Percentiles rank a stretch among this genome's conserved stretches.
Evolutionary conservation across 139 green algal species (phyloP).

Genomic region (Chlorella sorokiniana): DNA sequence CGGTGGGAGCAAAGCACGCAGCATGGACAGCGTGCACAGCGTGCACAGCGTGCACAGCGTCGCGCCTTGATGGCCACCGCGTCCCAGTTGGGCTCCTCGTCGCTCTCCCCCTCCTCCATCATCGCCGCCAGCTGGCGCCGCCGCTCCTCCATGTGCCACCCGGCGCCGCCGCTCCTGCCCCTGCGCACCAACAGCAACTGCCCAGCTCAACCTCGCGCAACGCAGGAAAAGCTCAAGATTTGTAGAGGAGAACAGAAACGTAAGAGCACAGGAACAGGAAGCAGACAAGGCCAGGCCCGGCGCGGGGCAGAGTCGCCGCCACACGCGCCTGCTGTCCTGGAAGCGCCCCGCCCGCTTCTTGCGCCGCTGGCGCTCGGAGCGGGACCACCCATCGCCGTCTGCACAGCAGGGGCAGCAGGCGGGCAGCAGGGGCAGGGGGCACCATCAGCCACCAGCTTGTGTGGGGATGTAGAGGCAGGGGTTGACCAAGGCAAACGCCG

Average conservation of each 20-base stretch:
- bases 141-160: conserved; percentile 4
- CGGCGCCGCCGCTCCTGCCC: not conserved
- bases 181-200: not conserved
- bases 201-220: too few relatives aligned
- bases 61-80: conserved; percentile 46
- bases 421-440: too few relatives aligned
- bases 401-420: not conserved
- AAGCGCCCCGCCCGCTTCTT: conserved; percentile 58
- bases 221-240: too few relatives aligned
- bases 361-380: conserved; percentile 42
- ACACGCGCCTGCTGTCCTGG: conserved; percentile 35
- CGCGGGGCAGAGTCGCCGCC: too few relatives aligned
- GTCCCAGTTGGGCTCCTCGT: conserved; percentile 48
- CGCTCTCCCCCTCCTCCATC: conserved; percentile 23
- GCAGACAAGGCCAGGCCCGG: too few relatives aligned
- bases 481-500: too few relatives aligned
- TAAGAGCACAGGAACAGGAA: too few relatives aligned
- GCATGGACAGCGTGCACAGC: not conserved
- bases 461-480: too few relatives aligned
- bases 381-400: conserved; percentile 11
- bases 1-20: too few relatives aligned
- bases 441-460: too few relatives aligned
- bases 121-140: conserved; percentile 15
- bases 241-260: not conserved
- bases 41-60: not conserved